Base-by-base conservation (phyloP, 805 yeast species). In the Yamadazyma laniorum region DNA sequence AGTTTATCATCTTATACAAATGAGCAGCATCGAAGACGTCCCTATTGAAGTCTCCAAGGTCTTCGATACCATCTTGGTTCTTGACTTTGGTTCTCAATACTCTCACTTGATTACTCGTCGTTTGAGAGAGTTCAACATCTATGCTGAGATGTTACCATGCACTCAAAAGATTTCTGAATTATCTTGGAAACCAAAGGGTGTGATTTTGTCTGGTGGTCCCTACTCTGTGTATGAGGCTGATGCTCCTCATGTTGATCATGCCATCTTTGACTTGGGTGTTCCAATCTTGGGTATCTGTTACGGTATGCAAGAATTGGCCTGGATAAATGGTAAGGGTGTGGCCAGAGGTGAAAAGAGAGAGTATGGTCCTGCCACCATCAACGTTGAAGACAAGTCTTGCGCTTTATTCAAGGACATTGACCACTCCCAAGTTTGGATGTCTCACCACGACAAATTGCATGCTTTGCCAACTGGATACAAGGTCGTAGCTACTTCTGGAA, bases 101-200 rank as follows among this genome's bases (percentile, higher is more conserved):
- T 87, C 96, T 42, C 99, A 93, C 60, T 71, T 93, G 62, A 89
- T 93, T 63, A 90, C 97, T 45, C 85, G 99, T 70, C 86, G 99
- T 70, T 77, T 93, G 53, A 87, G 99, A 76, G 99, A 93, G 67
- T 86, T 90, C 75, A 89, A 93, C 65, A 91, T 93, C 51, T 93
- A 93, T 66, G 98, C 99, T 51, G 99, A 93, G 72, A 93, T 93
- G 99, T 78, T 93, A 49, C 99, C 99, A 52, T 93, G 99, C 71
- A 93, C 99, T 38, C 99, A 95, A 70, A 93, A 93, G 74, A 91
- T 93, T 59, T 62, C 83, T 39, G 97, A 91, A 51, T 77, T 93
- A 54, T 67, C 81, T 43, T 93, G 96, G 95, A 90, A 80, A 61
- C 99, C 99, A 52, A 86, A 82, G 63, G 99, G 99, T 70, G 82